Percentiles rank a stretch among this genome's conserved stretches.
These are phyloP conservation scores for Tolypocladium capitatum DNA, from an alignment of 2,329 filamentous ascomycete genomes.

Conservation along the genomic window DNA sequence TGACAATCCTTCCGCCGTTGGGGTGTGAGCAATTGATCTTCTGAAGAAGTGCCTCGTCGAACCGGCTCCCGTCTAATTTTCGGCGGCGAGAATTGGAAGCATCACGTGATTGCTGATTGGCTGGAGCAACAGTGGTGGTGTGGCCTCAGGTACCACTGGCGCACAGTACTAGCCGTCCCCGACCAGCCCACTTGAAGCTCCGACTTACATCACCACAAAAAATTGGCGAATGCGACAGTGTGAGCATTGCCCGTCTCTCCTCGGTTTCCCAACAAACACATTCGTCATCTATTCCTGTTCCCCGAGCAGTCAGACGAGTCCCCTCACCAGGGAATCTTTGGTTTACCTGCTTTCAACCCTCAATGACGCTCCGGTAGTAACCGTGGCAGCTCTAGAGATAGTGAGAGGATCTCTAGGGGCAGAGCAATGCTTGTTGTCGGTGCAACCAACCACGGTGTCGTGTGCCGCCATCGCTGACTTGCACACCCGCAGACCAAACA, in stretches of 20 bases:
- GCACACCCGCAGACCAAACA: conserved; percentile 46
- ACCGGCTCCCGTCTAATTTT: conserved; percentile 31
- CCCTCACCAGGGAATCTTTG: neutral
- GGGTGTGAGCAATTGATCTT: conserved; percentile 23
- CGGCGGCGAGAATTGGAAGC: conserved; percentile 16
- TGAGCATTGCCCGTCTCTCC: neutral
- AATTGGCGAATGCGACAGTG: conserved; percentile 7
- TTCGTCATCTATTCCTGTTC: neutral
- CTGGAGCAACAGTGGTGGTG: neutral
- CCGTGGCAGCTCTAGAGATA: conserved; percentile 62
- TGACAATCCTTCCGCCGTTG: conserved; percentile 32
- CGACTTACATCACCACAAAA: conserved; percentile 6
- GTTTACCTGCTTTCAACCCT: conserved; percentile 10
- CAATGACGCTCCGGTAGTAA: conserved; percentile 58
- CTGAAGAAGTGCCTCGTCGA: conserved; percentile 29
- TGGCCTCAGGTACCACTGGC: neutral
- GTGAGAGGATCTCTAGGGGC: conserved; percentile 65
- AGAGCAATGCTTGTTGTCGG: conserved; percentile 44
- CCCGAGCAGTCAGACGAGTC: neutral
- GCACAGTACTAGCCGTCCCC: conserved; percentile 1
- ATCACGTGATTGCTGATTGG: conserved; percentile 22
- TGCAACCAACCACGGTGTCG: conserved; percentile 10
- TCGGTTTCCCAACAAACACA: conserved; percentile 1
- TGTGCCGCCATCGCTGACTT: conserved; percentile 11
- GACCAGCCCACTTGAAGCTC: conserved; percentile 7